phyloP scores from a whole-genome alignment of 2,329 filamentous ascomycete species.

The Delphinella strobiligena region DNA sequence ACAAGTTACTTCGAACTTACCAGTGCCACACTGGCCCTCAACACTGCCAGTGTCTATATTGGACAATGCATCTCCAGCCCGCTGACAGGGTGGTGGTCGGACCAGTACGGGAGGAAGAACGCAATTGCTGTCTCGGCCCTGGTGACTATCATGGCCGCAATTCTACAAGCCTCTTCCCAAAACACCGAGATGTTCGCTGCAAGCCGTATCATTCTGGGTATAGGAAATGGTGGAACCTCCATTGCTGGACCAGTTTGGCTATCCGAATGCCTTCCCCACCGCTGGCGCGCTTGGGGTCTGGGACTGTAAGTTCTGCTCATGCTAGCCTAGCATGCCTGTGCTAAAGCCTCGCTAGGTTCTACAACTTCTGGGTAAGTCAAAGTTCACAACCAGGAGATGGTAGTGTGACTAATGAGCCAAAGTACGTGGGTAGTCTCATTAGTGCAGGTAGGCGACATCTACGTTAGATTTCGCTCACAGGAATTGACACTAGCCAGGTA shows the following conservation, averaged over 20 bases:
- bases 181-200: slow-evolving; percentile 40
- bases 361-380: slow-evolving; percentile 29
- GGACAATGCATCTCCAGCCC: slow-evolving; percentile 36
- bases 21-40: slow-evolving; percentile 40
- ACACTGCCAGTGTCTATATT: slow-evolving; percentile 45
- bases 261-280: slow-evolving; percentile 36
- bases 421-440: slow-evolving; percentile 29
- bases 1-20: slow-evolving; percentile 44
- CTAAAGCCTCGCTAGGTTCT: slow-evolving; percentile 12
- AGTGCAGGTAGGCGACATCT: slow-evolving; percentile 26
- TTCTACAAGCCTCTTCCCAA: slow-evolving; percentile 37
- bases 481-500: slow-evolving; percentile 22
- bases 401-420: no score
- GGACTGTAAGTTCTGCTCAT: slow-evolving; percentile 22
- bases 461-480: neutral
- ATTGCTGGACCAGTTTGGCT: slow-evolving; percentile 37
- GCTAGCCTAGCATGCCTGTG: no score
- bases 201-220: slow-evolving; percentile 34
- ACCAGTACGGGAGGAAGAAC: slow-evolving; percentile 31
- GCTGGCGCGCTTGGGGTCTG: slow-evolving; percentile 34
- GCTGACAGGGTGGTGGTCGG: slow-evolving; percentile 30
- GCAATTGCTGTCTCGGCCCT: slow-evolving; percentile 31
- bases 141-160: slow-evolving; percentile 32
- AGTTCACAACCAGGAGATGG: no score
- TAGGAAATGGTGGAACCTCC: slow-evolving; percentile 31